Evolutionary conservation across 768 basidiomycete species (phyloP).

Genomic region (Suillus tomentosus): DNA sequence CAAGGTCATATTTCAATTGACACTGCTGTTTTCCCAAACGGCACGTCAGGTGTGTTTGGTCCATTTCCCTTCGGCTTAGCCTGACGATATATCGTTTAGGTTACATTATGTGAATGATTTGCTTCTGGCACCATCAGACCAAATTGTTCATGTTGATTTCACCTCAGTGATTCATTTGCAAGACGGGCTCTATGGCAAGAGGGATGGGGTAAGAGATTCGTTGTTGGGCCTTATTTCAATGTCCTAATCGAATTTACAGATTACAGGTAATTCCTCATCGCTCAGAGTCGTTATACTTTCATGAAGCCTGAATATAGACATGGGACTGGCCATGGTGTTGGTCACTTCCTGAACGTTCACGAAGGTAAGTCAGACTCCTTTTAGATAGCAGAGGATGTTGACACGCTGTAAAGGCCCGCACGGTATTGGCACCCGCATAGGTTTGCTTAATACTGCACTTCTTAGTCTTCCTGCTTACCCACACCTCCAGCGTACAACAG

Average conservation of each 20-base stretch:
- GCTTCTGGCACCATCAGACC: background rate
- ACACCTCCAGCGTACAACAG: constrained; percentile 59
- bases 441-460: constrained; percentile 21
- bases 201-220: constrained; percentile 63
- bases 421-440: constrained; percentile 49
- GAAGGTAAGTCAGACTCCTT: constrained; percentile 48
- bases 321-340: constrained; percentile 94
- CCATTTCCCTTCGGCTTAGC: background rate
- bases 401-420: constrained; percentile 48
- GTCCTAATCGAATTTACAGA: constrained; percentile 36
- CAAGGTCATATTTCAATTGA: constrained; percentile 94
- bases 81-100: constrained; percentile 37
- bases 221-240: constrained; percentile 10
- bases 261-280: constrained; percentile 47
- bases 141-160: constrained; percentile 7
- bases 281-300: background rate
- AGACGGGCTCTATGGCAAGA: constrained; percentile 82
- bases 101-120: constrained; percentile 50
- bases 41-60: constrained; percentile 62
- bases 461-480: background rate
- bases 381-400: background rate
- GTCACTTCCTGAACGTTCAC: constrained; percentile 93
- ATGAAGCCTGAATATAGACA: constrained; percentile 49
- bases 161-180: constrained; percentile 74
- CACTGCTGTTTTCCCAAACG: constrained; percentile 76